phyloP scores from a whole-genome alignment of 345 rosid genomes.

The Moricandia arvensis region DNA sequence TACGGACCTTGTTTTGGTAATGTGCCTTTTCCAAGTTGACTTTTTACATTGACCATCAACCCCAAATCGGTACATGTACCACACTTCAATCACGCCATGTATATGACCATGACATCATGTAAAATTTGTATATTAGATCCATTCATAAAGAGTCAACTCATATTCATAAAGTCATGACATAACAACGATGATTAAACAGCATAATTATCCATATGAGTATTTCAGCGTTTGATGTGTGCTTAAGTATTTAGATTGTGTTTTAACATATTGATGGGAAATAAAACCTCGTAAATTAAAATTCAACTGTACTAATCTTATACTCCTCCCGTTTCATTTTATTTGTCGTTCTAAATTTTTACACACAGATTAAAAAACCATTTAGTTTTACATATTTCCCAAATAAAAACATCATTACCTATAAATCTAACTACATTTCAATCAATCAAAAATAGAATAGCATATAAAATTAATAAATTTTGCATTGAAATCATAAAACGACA shows the following conservation, averaged over 20 bases:
- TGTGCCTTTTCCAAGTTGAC: constrained; percentile 33
- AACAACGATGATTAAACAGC: neutral
- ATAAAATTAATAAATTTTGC: no score
- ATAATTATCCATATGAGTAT: neutral
- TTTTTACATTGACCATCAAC: constrained; percentile 26
- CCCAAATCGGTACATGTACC: constrained; percentile 28
- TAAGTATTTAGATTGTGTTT: neutral
- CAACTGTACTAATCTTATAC: neutral
- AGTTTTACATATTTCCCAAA: no score
- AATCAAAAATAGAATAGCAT: no score
- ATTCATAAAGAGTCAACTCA: neutral
- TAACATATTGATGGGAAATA: neutral
- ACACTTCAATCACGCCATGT: constrained; percentile 14
- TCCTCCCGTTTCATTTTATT: no score
- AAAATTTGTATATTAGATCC: neutral
- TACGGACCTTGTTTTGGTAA: constrained; percentile 26
- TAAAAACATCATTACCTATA: no score
- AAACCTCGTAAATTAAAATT: constrained; percentile 21
- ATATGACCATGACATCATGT: constrained; percentile 12
- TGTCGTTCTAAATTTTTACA: no score
- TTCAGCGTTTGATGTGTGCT: neutral
- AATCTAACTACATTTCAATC: no score
- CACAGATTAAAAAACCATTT: no score
- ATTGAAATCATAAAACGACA: no score
- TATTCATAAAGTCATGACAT: neutral